Percentiles rank a stretch among this genome's conserved stretches.
Conservation (phyloP, 1,284 basidiomycete species). For the Spongispora temasekensis region DNA sequence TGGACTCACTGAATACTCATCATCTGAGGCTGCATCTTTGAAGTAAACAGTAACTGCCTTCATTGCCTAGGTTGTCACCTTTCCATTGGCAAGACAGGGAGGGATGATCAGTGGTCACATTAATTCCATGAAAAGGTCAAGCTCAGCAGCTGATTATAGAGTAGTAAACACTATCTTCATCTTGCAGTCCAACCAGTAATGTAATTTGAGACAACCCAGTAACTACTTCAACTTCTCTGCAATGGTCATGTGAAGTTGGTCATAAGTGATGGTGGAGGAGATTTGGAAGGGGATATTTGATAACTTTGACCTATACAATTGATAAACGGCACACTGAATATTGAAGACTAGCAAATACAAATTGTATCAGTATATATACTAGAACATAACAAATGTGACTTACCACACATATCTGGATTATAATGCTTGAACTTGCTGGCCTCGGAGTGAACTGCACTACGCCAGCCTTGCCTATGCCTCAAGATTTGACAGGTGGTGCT, state of each 20-base stretch:
- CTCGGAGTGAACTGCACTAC: no score
- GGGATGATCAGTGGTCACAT: neutral
- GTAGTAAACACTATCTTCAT: neutral
- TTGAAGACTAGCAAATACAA: neutral
- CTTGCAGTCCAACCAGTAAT: neutral
- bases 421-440: neutral
- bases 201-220: neutral
- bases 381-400: neutral
- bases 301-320: neutral
- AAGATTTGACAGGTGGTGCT: neutral
- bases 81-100: neutral
- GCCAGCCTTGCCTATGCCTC: neutral
- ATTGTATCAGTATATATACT: neutral
- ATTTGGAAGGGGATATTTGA: neutral
- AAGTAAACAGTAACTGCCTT: neutral
- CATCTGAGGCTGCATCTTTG: neutral
- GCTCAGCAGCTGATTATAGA: neutral
- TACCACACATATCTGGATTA: neutral
- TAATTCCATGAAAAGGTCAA: neutral
- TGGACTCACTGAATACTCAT: neutral
- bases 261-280: neutral
- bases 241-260: neutral
- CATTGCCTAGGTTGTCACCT: neutral
- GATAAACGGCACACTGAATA: neutral
- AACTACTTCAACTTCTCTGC: neutral